Evolutionary conservation across 2,329 filamentous ascomycete genomes (phyloP), one percentile per base, ranked within the genome.

Genomic region (Phyllosticta capitalensis): DNA sequence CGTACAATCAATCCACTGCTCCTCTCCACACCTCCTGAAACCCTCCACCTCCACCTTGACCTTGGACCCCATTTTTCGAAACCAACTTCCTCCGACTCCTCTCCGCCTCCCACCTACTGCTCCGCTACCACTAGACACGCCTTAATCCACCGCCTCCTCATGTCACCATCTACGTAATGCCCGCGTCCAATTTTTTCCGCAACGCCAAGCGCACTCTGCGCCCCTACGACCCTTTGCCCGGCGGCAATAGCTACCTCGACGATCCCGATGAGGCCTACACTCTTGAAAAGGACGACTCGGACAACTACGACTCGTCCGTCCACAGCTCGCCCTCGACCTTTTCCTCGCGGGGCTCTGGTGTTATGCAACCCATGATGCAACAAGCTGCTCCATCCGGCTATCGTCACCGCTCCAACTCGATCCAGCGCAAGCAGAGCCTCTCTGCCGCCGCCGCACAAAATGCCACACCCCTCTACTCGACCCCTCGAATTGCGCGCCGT

Each of bases 281-380:
- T 63, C 64, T 70, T 52, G 76, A 78, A 63, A 78, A 77, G 62
- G 68, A 66, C 56, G 70, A 68, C 54, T 64, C 65, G n/a, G 68
- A 69, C 65, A 69, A 70, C 56, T 65, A 67, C 56, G 72, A 71
- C 48, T 72, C 69, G 14, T 57, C 67, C 45, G 75, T 81, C 54
- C 68, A 78, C 57, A 75, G 78, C 66, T 75, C 80, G 53, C 65
- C 75, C 61, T 71, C 76, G 67, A 70, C 77, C 62, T 73, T 74
- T 61, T 79, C 79, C 63, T 88, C 86, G 5, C 80, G 84, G 60
- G 76, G 78, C 12, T 75, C 71, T 30, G 71, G 70, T 21, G 66
- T 64, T 64, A 71, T 71, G 53, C 66, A 74, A 62, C 70, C 72
- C 50, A 74, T 73, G 19, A 76, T 78, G 65, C 70, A n/a, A 65